phyloP scores from a whole-genome alignment of 2,329 filamentous ascomycete genomes.

The Chrysosporium queenslandicum region DNA sequence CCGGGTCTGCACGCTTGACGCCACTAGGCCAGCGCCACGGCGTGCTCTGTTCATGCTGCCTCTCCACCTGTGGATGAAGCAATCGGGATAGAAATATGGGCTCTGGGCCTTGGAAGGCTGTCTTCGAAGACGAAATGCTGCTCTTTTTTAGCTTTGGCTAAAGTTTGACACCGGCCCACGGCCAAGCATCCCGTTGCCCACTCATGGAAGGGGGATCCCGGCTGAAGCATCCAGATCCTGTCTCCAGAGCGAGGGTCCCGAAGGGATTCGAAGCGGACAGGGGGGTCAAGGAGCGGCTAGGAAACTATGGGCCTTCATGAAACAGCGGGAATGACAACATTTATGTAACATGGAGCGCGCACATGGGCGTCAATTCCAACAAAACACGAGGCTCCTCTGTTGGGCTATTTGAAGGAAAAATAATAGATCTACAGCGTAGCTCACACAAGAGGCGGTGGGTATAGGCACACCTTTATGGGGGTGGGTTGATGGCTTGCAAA shows the following conservation, averaged over 20 bases:
- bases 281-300: neutral
- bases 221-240: neutral
- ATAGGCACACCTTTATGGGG: neutral
- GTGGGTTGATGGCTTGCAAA: neutral
- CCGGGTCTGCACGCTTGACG: neutral
- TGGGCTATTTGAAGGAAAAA: too few species aligned
- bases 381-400: neutral
- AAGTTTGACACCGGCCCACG: too few species aligned
- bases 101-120: too few species aligned
- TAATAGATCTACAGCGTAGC: too few species aligned
- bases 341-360: slow-evolving; percentile 3
- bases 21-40: neutral
- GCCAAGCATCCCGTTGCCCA: neutral
- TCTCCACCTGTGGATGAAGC: neutral
- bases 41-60: too few species aligned
- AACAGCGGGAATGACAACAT: slow-evolving; percentile 8
- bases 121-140: too few species aligned
- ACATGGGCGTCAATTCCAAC: neutral
- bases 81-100: too few species aligned
- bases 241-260: neutral
- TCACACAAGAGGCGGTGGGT: too few species aligned
- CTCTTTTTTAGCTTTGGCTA: too few species aligned
- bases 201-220: neutral
- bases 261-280: too few species aligned
- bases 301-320: neutral